phyloP scores from a whole-genome alignment of 345 rosid species.

The Rhizophora apiculata region DNA sequence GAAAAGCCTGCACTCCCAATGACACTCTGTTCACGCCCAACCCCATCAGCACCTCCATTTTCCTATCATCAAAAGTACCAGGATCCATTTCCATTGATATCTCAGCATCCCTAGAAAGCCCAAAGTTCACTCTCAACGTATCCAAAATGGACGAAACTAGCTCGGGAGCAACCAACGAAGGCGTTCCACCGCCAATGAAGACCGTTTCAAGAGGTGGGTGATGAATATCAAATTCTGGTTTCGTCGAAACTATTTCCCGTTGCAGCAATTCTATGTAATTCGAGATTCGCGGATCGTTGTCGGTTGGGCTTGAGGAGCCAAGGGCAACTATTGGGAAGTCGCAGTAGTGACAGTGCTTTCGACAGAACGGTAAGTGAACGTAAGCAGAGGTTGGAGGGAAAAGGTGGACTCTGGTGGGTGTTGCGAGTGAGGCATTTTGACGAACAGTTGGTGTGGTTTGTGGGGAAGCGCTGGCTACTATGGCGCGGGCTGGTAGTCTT shows the following conservation, averaged over 20 bases:
- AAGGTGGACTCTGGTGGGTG: constrained; percentile 24
- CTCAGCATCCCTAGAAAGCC: constrained; percentile 60
- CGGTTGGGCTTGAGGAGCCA: constrained; percentile 47
- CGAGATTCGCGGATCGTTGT: constrained; percentile 64
- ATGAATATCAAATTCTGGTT: not conserved
- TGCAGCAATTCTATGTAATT: constrained; percentile 21
- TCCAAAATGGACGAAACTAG: constrained; percentile 61
- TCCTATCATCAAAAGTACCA: constrained; percentile 68
- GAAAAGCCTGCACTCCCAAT: constrained; percentile 91
- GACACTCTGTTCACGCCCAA: constrained; percentile 96
- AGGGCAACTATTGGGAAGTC: constrained; percentile 91
- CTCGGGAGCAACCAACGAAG: constrained; percentile 83
- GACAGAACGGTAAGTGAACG: constrained; percentile 90
- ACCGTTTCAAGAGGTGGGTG: constrained; percentile 41
- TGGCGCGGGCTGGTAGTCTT: constrained; percentile 14
- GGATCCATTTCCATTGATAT: constrained; percentile 98
- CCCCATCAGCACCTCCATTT: constrained; percentile 50
- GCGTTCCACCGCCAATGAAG: constrained; percentile 95
- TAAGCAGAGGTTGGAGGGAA: constrained; percentile 70
- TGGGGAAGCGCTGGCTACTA: constrained; percentile 9
- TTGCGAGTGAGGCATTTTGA: constrained; percentile 60
- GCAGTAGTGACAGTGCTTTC: constrained; percentile 92
- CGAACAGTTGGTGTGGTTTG: constrained; percentile 50
- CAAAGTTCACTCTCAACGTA: constrained; percentile 53
- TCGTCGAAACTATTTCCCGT: constrained; percentile 20